Evolutionary conservation across 768 basidiomycete genomes (phyloP).

Genomic region (Psilocybe tampanensis): DNA sequence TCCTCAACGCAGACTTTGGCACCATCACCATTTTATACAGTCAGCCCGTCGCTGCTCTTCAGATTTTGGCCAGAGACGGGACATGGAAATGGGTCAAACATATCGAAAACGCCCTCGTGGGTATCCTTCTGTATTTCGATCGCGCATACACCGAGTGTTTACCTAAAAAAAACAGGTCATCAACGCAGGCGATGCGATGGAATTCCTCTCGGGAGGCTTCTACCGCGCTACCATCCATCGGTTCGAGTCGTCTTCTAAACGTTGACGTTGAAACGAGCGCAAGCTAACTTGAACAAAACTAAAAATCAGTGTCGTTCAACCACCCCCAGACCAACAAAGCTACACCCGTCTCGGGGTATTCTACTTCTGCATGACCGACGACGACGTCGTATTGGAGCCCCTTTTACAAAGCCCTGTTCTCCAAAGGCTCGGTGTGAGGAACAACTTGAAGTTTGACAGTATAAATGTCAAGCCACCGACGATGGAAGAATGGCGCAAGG

Average conservation of each 20-base stretch:
- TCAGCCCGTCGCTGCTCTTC: conserved; percentile 60
- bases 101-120: conserved; percentile 57
- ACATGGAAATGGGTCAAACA: conserved; percentile 62
- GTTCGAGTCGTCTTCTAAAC: conserved; percentile 9
- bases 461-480: too few species aligned
- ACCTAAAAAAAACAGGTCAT: conserved; percentile 50
- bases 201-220: conserved; percentile 62
- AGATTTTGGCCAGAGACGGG: conserved; percentile 54
- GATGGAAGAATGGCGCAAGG: conserved; percentile 55
- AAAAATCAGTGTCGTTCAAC: conserved; percentile 55
- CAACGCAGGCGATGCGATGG: conserved; percentile 60
- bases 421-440: conserved; percentile 46
- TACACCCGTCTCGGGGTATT: conserved; percentile 57
- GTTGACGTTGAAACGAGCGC: not conserved
- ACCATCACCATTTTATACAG: conserved; percentile 61
- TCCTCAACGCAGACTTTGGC: conserved; percentile 52
- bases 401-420: conserved; percentile 50
- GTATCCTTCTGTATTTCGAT: conserved; percentile 1
- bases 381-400: conserved; percentile 48
- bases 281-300: too few species aligned
- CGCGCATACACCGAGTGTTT: not conserved
- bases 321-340: conserved; percentile 53
- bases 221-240: conserved; percentile 61
- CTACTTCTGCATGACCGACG: conserved; percentile 58
- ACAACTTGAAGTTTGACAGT: too few species aligned